phyloP scores from a whole-genome alignment of 2,329 filamentous ascomycete genomes.

The Lachnellula occidentalis region DNA sequence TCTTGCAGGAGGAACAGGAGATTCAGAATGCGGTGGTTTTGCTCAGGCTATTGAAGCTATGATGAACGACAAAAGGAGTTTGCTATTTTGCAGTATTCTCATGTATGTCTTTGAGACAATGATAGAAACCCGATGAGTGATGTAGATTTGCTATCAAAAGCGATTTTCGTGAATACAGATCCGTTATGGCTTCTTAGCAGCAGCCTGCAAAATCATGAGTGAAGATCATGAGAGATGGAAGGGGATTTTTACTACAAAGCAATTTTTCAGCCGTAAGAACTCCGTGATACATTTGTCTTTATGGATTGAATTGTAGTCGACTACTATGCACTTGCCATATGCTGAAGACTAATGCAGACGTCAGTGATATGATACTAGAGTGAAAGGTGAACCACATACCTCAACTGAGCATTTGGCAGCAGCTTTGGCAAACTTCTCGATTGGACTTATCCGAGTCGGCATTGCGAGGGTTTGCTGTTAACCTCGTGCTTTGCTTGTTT shows the following conservation, averaged over 20 bases:
- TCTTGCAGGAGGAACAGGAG: constrained; percentile 79
- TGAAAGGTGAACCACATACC: constrained; percentile 37
- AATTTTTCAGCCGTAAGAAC: constrained; percentile 81
- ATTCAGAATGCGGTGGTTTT: constrained; percentile 77
- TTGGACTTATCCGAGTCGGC: constrained; percentile 48
- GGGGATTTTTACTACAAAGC: constrained; percentile 64
- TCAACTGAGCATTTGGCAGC: constrained; percentile 61
- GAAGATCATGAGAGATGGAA: constrained; percentile 1
- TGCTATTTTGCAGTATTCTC: background rate
- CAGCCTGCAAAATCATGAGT: constrained; percentile 37
- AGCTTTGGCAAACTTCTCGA: constrained; percentile 63
- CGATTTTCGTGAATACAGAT: background rate
- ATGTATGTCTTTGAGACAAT: constrained; percentile 1
- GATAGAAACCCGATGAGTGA: constrained; percentile 1
- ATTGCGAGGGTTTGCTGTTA: constrained; percentile 15
- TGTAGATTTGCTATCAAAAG: constrained; percentile 6
- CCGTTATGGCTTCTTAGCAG: constrained; percentile 43
- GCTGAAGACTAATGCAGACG: constrained; percentile 57
- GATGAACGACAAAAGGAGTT: constrained; percentile 23
- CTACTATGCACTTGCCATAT: constrained; percentile 88
- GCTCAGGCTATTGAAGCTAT: constrained; percentile 70
- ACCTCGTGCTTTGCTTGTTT: background rate
- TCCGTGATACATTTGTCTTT: constrained; percentile 87
- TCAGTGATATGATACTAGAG: constrained; percentile 3
- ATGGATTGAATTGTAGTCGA: constrained; percentile 82